phyloP scores from a whole-genome alignment of 257 asterid species.

The Ballota nigra region DNA sequence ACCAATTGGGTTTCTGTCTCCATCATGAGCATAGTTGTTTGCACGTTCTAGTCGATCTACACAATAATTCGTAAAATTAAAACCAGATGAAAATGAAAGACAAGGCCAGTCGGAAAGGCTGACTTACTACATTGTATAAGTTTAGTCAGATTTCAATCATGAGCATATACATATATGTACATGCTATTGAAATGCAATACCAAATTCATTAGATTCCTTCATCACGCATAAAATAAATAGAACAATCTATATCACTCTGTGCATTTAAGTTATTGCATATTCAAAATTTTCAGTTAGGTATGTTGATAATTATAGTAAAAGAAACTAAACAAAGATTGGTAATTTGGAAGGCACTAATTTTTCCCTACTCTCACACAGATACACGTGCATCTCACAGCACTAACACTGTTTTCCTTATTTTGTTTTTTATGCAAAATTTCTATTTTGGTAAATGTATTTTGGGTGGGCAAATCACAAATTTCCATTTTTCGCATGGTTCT shows the following conservation, averaged over 20 bases:
- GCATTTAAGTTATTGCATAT: neutral
- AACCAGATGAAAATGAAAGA: conserved; percentile 16
- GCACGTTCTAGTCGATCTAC: conserved; percentile 77
- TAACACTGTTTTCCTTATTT: neutral
- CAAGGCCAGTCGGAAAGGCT: neutral
- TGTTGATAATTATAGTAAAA: too few species aligned
- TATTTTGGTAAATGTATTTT: too few species aligned
- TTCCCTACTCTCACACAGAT: neutral
- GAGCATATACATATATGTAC: neutral
- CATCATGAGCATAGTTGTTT: conserved; percentile 57
- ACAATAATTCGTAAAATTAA: conserved; percentile 23
- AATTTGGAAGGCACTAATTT: neutral
- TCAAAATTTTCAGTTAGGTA: neutral
- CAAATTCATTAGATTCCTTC: neutral
- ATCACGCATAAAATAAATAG: neutral
- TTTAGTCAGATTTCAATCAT: neutral
- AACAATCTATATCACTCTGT: neutral
- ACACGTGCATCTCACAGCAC: neutral
- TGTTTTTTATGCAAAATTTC: too few species aligned
- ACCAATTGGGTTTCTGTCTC: conserved; percentile 55
- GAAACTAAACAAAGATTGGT: neutral
- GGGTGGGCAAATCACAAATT: too few species aligned
- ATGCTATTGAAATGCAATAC: neutral
- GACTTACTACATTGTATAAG: neutral
- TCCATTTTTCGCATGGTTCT: too few species aligned